Base-by-base conservation (phyloP, 495 filamentous ascomycete genomes). In the Cercophora sp. region DNA sequence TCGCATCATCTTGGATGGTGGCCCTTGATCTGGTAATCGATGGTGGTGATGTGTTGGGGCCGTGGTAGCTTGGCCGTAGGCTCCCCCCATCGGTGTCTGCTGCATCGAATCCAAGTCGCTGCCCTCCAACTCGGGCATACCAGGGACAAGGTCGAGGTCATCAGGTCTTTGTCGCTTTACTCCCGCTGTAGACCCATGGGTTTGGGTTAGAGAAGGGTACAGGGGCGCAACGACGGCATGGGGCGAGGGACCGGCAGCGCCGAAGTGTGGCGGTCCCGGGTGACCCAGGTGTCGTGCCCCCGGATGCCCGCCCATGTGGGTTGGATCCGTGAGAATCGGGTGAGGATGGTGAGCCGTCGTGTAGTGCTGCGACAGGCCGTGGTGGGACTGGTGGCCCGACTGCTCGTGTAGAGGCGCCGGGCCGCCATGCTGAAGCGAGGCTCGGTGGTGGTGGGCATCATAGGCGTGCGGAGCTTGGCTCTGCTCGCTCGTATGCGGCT, bases 21-120 rank as follows among this genome's bases (percentile, higher is more conserved):
- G 76, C 5, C 77, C 76, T 42, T 84, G 82, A 44, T 83, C 76
- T 13, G 87, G 87, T 4, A 91, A 75, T 25, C 80, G 79, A 58
- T 90, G 88, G 61, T 87, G 85, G 60, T 91, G 87, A 62, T 88
- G 85, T 5, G 80, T 79, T 31, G 74, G 77, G 26, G 65, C 54
- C 5, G 62, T 55, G 10, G 70, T 54, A 29, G 67, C 62, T 39
- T 76, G 71, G 24, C 56, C 69, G 40, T 74, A 76, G 34, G 72
- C 62, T 16, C 68, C 57, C 20, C 72, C 65, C 60, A 78, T 70
- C 3, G 74, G 68, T 35, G 62, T 64, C 48, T 75, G 76, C 51
- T 76, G 72, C 71, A 78, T 76, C 37, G 71, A 71, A 25, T 74
- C 73, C 35, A 77, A 63, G 29, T 74, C 72, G 56, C 66, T 62